These are phyloP conservation scores for Suhomyces ambrosiae DNA, from an alignment of 1,139 yeast genomes.

Conservation along the genomic window DNA sequence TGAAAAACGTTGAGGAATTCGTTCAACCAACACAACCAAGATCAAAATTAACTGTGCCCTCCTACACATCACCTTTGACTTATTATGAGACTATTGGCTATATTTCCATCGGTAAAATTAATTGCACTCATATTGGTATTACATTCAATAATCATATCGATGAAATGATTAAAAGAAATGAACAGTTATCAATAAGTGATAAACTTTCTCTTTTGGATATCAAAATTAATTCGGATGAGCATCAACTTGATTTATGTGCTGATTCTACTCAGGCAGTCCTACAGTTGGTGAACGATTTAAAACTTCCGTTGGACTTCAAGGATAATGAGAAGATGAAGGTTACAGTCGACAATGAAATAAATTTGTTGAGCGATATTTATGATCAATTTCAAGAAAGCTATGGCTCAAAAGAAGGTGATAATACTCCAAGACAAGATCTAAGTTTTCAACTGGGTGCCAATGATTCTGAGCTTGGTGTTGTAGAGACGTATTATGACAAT, in stretches of 20 bases:
- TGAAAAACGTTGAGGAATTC: constrained; percentile 28
- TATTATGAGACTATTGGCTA: constrained; percentile 39
- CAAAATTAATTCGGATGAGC: constrained; percentile 50
- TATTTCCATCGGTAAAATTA: constrained; percentile 46
- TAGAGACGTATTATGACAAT: constrained; percentile 27
- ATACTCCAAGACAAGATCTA: neutral
- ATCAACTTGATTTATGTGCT: constrained; percentile 69
- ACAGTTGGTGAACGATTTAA: constrained; percentile 71
- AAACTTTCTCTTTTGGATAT: constrained; percentile 40
- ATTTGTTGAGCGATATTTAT: constrained; percentile 54
- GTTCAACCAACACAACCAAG: constrained; percentile 17
- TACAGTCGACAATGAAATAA: constrained; percentile 34
- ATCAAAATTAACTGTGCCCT: constrained; percentile 8
- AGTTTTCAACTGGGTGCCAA: neutral
- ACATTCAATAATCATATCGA: constrained; percentile 34
- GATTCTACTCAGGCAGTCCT: constrained; percentile 77
- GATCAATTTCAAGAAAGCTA: constrained; percentile 24
- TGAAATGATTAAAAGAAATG: constrained; percentile 23
- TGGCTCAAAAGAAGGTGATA: constrained; percentile 1
- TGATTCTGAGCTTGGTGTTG: constrained; percentile 14
- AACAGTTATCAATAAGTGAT: constrained; percentile 23
- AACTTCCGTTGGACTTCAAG: constrained; percentile 60
- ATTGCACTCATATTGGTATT: constrained; percentile 44
- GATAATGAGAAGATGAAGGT: constrained; percentile 59
- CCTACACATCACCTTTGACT: constrained; percentile 14